These are phyloP conservation scores for Pleurostoma richardsiae DNA, from an alignment of 2,329 filamentous ascomycete genomes.

Conservation along the genomic window DNA sequence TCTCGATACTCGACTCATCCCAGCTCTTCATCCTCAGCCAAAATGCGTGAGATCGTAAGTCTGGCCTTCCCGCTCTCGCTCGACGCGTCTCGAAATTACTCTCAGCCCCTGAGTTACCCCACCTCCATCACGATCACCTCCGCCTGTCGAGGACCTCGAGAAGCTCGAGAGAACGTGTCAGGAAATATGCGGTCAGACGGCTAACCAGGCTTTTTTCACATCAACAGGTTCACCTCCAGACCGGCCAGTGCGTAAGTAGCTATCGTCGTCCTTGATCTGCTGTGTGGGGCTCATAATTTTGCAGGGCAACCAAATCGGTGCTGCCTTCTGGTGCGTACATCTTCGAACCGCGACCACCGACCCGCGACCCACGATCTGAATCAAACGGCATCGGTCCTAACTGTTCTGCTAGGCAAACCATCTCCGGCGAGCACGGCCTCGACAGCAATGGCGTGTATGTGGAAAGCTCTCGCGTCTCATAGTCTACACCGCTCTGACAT, in stretches of 20 bases:
- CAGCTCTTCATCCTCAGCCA: constrained; percentile 24
- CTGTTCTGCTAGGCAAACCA: constrained; percentile 59
- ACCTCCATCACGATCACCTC: constrained; percentile 14
- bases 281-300: background rate
- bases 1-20: background rate
- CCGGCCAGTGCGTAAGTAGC: constrained; percentile 88
- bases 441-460: constrained; percentile 94
- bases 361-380: constrained; percentile 2
- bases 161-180: constrained; percentile 1
- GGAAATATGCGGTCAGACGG: constrained; percentile 21
- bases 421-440: constrained; percentile 90
- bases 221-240: constrained; percentile 95
- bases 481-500: background rate
- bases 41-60: constrained; percentile 73
- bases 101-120: constrained; percentile 20
- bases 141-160: constrained; percentile 1
- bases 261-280: constrained; percentile 2
- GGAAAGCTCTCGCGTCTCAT: constrained; percentile 1
- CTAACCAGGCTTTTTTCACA: constrained; percentile 49
- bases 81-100: constrained; percentile 6
- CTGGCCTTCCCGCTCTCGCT: constrained; percentile 3
- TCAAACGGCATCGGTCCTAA: constrained; percentile 27
- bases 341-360: background rate
- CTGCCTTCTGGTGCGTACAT: constrained; percentile 85
- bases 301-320: constrained; percentile 99